Percentiles rank a stretch among this genome's conserved stretches.
These are phyloP conservation scores for Crithidia brevicula DNA, from an alignment of 208 protist species.

Conservation along the genomic window DNA sequence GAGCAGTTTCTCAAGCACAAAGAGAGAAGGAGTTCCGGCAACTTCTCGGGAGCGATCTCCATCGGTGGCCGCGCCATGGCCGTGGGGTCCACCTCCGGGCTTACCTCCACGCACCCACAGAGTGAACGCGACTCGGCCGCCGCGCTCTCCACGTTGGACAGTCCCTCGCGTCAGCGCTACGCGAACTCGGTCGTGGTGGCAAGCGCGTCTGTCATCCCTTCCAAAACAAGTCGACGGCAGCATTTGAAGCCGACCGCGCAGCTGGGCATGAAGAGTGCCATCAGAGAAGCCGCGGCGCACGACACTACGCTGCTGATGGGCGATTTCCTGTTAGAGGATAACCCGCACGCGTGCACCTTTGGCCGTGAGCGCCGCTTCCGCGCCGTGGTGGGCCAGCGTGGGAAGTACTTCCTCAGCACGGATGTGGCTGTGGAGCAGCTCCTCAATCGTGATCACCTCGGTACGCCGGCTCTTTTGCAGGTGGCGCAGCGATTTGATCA, in stretches of 20 bases:
- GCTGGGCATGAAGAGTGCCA: slow-evolving; percentile 58
- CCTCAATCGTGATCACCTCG: slow-evolving; percentile 21
- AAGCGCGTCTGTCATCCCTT: slow-evolving; percentile 19
- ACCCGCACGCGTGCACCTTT: slow-evolving; percentile 61
- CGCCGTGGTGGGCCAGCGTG: slow-evolving; percentile 47
- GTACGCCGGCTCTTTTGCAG: not conserved
- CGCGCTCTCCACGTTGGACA: not conserved
- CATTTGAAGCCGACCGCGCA: slow-evolving; percentile 38
- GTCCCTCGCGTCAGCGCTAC: slow-evolving; percentile 3
- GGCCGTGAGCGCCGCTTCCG: slow-evolving; percentile 70
- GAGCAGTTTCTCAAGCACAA: not conserved
- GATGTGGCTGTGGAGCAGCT: slow-evolving; percentile 47
- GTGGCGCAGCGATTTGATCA: slow-evolving; percentile 19
- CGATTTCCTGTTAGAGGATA: slow-evolving; percentile 62
- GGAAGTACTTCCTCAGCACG: slow-evolving; percentile 57
- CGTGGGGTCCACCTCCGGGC: slow-evolving; percentile 6
- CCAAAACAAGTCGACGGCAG: slow-evolving; percentile 44
- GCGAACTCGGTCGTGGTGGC: slow-evolving; percentile 6
- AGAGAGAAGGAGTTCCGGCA: not conserved
- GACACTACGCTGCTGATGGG: slow-evolving; percentile 72
- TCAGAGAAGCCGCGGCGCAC: slow-evolving; percentile 40
- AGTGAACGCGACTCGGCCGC: slow-evolving; percentile 9
- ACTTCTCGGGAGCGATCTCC: not conserved
- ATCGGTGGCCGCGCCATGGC: not conserved
- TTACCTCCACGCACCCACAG: not conserved